Base-by-base conservation (phyloP, 768 basidiomycete species). In the Leccinum sublutescens region DNA sequence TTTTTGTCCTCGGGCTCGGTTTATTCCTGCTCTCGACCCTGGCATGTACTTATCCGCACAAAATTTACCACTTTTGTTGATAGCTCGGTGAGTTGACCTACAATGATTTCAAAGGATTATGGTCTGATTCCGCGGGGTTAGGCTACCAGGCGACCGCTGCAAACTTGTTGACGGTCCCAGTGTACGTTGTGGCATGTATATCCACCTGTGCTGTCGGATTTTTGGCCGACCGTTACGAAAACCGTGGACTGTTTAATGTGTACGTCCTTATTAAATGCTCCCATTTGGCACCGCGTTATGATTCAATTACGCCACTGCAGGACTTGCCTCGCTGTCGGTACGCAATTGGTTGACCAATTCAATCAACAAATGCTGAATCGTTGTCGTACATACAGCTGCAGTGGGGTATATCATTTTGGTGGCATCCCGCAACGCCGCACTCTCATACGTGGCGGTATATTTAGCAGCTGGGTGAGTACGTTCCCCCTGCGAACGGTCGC, bases 161-260 rank as follows among this genome's bases (percentile, higher is more conserved):
- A 8, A 91, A 92, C 70, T 76, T 92, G 45, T 71, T 92, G 55
- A 89, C 87, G 4, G 88, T 91, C 4, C 91, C 90, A 0, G 87
- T 91, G 36, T 93, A 91, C 65, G 79, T 78, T 8, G 78, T 84
- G 48, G 91, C 90, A 11, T 86, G 87, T 62, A 74, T 85, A 23
- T 70, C 84, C 40, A 91, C 90, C 3, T 88, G 85, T 65, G 51
- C 71, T 0, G 83, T 89, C 34, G 88, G 87, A 5, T 87, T 78
- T 69, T 52, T 77, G 9, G 87, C 87, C 1, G 89, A 91, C 68
- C 77, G 81, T 52, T 77, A 79, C 59, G 83, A 85, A 17, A 77
- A 78, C 50, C 77, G 91, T 59, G 88, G 85, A 2, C 75, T 79
- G 50, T 81, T 87, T 63, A 89, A 88, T 66, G 64, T 91, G 86